Conservation (phyloP, 2,329 filamentous ascomycete genomes). For the Scopulariopsis brevicaulis region DNA sequence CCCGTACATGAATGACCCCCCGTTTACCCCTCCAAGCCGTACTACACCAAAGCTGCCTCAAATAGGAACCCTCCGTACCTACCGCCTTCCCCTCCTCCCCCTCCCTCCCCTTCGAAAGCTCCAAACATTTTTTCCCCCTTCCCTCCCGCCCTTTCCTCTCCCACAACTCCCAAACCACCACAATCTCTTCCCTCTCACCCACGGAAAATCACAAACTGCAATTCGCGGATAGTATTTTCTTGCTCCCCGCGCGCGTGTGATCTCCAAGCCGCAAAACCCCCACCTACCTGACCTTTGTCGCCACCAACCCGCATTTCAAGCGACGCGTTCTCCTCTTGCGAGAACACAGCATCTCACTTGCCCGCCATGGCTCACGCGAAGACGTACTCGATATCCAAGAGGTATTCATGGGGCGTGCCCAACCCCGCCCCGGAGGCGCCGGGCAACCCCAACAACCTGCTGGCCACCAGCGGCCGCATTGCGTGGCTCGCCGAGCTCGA, state of each 20-base stretch:
- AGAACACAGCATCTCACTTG: neutral
- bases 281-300: neutral
- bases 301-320: neutral
- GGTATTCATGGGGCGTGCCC: slow-evolving; percentile 2
- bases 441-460: slow-evolving; percentile 2
- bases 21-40: neutral
- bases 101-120: neutral
- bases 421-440: neutral
- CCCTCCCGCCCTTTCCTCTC: neutral
- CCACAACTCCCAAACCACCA: neutral
- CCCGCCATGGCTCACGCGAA: slow-evolving; percentile 3
- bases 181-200: neutral
- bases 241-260: neutral
- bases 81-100: neutral
- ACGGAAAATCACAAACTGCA: neutral
- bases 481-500: slow-evolving; percentile 63
- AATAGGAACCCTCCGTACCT: neutral
- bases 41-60: neutral
- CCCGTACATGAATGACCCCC: neutral
- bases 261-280: neutral
- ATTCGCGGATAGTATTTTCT: too few species aligned
- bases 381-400: slow-evolving; percentile 4
- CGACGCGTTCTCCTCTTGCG: neutral
- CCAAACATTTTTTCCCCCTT: neutral
- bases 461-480: slow-evolving; percentile 22